phyloP scores from a whole-genome alignment of 78 protist genomes.

The Dictyostelium citrinum region DNA sequence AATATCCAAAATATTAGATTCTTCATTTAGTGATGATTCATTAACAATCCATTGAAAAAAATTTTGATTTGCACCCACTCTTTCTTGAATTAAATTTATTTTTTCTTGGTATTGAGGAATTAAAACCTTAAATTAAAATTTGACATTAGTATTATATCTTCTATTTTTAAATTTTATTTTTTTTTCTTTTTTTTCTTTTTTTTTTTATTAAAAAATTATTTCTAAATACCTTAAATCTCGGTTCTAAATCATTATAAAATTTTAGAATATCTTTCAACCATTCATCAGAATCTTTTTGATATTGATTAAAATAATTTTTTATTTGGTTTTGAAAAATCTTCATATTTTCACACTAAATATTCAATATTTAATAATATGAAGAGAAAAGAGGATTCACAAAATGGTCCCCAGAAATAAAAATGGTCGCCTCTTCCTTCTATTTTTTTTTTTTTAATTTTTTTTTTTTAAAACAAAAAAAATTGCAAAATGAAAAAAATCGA shows the following conservation, averaged over 20 bases:
- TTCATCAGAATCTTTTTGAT: background rate
- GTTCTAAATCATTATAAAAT: background rate
- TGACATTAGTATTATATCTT: too few species aligned
- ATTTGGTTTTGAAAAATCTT: slow-evolving; percentile 11
- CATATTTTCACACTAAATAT: background rate
- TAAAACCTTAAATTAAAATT: background rate
- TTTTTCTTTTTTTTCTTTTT: too few species aligned
- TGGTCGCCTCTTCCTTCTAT: background rate
- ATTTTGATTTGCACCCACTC: background rate
- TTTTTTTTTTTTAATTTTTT: background rate
- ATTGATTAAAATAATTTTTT: background rate
- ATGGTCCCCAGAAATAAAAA: background rate
- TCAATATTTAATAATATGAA: background rate
- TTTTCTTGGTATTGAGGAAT: background rate
- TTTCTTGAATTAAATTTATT: background rate
- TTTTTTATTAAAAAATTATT: too few species aligned
- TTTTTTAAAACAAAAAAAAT: background rate
- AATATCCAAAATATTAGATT: background rate
- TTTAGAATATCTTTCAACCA: background rate
- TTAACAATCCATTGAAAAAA: background rate
- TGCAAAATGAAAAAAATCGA: too few species aligned
- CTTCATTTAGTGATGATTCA: background rate
- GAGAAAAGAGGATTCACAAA: background rate
- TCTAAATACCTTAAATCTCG: background rate
- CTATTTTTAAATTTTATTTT: too few species aligned